Percentiles rank a stretch among this genome's conserved stretches.
These are phyloP conservation scores for Reticulascus tulasneorum DNA, from an alignment of 2,329 filamentous ascomycete species.

Conservation along the genomic window DNA sequence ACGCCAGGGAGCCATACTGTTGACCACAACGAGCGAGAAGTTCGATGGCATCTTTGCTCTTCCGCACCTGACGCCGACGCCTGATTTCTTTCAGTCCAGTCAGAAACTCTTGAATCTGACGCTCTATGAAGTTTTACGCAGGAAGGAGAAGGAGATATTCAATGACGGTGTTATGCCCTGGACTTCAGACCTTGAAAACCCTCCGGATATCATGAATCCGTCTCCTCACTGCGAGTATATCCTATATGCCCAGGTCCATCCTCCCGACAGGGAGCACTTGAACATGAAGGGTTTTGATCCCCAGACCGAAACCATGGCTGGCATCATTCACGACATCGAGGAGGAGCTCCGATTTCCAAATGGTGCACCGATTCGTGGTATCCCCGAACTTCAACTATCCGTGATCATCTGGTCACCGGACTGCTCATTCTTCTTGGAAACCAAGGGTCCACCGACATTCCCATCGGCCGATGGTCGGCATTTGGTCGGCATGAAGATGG, in stretches of 20 bases:
- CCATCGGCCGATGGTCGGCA: slow-evolving; percentile 49
- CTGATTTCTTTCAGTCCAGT: slow-evolving; percentile 54
- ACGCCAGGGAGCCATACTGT: slow-evolving; percentile 70
- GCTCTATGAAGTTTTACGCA: slow-evolving; percentile 62
- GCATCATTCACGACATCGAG: slow-evolving; percentile 53
- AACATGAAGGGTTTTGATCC: slow-evolving; percentile 25
- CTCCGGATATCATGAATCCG: slow-evolving; percentile 54
- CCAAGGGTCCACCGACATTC: slow-evolving; percentile 57
- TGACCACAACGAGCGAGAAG: slow-evolving; percentile 91
- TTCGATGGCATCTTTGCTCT: slow-evolving; percentile 88
- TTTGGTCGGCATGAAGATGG: slow-evolving; percentile 57
- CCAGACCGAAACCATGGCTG: slow-evolving; percentile 27
- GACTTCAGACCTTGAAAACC: slow-evolving; percentile 64
- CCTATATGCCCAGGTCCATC: slow-evolving; percentile 76
- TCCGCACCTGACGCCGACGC: slow-evolving; percentile 69
- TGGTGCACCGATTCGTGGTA: slow-evolving; percentile 51
- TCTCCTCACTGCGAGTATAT: slow-evolving; percentile 84
- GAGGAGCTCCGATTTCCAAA: slow-evolving; percentile 58
- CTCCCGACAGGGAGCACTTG: slow-evolving; percentile 37
- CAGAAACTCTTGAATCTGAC: slow-evolving; percentile 68
- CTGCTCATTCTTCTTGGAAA: slow-evolving; percentile 63
- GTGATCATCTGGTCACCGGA: slow-evolving; percentile 64
- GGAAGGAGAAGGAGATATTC: slow-evolving; percentile 54
- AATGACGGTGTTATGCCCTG: slow-evolving; percentile 67
- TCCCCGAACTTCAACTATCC: slow-evolving; percentile 58